Base-by-base conservation (phyloP, 2,329 filamentous ascomycete genomes). In the Leptodontidium sp. region DNA sequence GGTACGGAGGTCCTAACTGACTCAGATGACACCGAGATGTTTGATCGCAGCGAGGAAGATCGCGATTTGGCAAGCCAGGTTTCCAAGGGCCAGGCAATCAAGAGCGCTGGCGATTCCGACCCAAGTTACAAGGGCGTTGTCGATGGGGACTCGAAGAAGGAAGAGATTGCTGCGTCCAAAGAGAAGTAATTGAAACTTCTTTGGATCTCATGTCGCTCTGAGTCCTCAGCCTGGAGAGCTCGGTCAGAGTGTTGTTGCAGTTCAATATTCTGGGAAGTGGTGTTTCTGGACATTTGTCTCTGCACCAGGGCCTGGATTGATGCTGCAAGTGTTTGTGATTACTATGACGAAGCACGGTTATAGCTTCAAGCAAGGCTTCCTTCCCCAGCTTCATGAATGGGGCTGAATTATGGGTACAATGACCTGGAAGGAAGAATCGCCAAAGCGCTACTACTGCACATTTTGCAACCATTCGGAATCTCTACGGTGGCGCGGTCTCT, bases 1-100 rank as follows among this genome's bases (percentile, higher is more conserved):
- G 96, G 95, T 77, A 97, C 93, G 77, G 94, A 98, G 84, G 89
- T 97, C 79, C 85, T 94, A 78, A 93, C 93, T 75, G 93, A 96
- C 81, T 92, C 92, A 79, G 90, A 94, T 81, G 94, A 98, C 78
- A 90, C 92, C 73, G 94, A 97, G 77, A 95, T 97, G 90, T 97
- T 98, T 82, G 93, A 98, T 80, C 91, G 94, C 78, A 87, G 93
- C 79, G 93, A 97, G 78, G 88, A 90, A 76, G 93, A 97, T 78
- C 93, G 93, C 80, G 94, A 97, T 78, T 86, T 94, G 72, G 90
- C 88, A 73, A 94, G 91, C 80, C 93, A 97, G 83, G 92, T 96
- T 70, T 87, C 88, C 78, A 94, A 93, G 83, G 84, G 83, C 68
- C 80, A 85, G 57, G 49, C 66, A 24, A 67, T 65, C 4, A 43